These are phyloP conservation scores for Eucalyptus cloeziana DNA, from an alignment of 345 rosid genomes.

Conservation along the genomic window DNA sequence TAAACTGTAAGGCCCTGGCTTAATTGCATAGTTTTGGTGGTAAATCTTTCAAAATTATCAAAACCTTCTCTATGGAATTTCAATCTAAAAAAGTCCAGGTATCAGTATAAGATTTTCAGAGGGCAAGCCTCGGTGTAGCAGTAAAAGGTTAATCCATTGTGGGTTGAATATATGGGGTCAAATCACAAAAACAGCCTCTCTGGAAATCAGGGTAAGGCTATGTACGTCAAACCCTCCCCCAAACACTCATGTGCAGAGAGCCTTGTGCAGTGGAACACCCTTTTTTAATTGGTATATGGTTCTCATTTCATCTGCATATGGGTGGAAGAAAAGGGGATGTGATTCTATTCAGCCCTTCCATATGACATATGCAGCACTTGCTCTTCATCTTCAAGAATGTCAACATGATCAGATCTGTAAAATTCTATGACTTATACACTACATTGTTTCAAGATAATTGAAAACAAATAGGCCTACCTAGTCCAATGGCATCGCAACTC, in stretches of 20 bases:
- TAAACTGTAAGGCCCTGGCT: background rate
- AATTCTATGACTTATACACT: background rate
- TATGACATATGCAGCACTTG: background rate
- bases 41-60: background rate
- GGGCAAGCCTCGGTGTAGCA: background rate
- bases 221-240: background rate
- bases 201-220: background rate
- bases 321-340: background rate
- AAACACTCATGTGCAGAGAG: background rate
- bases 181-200: background rate
- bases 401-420: background rate
- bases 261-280: background rate
- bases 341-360: background rate
- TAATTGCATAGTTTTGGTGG: background rate
- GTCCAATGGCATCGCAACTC: constrained; percentile 64
- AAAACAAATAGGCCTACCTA: constrained; percentile 14
- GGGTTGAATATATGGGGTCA: background rate
- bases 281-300: background rate
- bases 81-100: background rate
- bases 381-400: background rate
- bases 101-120: background rate
- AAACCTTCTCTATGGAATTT: background rate
- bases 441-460: background rate
- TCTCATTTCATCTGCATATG: background rate
- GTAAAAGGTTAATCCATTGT: background rate